phyloP scores from a whole-genome alignment of 2,329 filamentous ascomycete genomes.

The Lachnellula willkommii region DNA sequence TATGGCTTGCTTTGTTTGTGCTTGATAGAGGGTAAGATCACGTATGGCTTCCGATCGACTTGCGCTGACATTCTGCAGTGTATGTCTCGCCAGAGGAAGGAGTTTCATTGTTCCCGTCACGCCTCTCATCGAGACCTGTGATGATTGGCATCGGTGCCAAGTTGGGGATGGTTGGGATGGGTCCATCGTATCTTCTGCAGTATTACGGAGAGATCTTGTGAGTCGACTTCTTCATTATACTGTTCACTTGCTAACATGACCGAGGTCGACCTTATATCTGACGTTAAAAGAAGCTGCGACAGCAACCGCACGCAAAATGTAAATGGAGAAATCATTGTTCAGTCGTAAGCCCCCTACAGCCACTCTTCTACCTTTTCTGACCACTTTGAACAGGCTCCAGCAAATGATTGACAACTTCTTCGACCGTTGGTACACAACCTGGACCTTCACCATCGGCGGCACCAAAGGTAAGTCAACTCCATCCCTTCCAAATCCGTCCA shows the following conservation, averaged over 20 bases:
- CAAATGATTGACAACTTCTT: conserved; percentile 61
- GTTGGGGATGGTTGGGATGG: conserved; percentile 63
- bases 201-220: conserved; percentile 62
- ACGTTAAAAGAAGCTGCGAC: conserved; percentile 56
- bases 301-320: conserved; percentile 45
- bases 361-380: not conserved
- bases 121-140: conserved; percentile 59
- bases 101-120: conserved; percentile 65
- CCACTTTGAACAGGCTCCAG: conserved; percentile 41
- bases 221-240: conserved; percentile 14
- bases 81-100: conserved; percentile 64
- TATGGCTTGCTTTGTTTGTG: conserved; percentile 68
- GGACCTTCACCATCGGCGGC: conserved; percentile 52
- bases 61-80: conserved; percentile 36
- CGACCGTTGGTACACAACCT: conserved; percentile 58
- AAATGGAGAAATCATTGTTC: conserved; percentile 48
- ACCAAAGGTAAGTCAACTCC: conserved; percentile 39
- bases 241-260: not conserved
- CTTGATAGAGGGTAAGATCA: conserved; percentile 57
- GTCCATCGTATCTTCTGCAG: conserved; percentile 65
- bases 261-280: conserved; percentile 51
- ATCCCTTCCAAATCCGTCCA: not conserved
- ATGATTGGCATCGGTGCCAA: conserved; percentile 61
- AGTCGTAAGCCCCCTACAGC: conserved; percentile 38
- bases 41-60: not conserved